Conservation (phyloP, 2,329 filamentous ascomycete species). For the Graphilbum fragrans region DNA sequence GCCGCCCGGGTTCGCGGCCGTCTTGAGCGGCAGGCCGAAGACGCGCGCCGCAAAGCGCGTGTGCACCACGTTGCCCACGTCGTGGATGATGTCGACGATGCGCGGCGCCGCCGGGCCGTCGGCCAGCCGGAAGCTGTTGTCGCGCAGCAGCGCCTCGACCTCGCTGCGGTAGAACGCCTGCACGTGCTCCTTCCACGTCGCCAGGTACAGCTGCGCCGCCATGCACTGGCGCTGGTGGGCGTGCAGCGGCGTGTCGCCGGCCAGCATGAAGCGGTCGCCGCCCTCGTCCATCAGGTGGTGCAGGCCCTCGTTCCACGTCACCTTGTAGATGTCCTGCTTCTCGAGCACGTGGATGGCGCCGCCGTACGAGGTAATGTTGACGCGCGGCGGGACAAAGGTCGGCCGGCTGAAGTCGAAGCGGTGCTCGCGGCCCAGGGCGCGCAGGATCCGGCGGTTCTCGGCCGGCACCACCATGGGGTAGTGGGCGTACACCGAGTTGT, state of each 20-base stretch:
- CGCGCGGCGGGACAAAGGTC: slow-evolving; percentile 29
- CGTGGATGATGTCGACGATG: slow-evolving; percentile 54
- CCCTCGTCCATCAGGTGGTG: slow-evolving; percentile 46
- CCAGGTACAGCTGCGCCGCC: slow-evolving; percentile 45
- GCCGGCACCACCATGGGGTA: slow-evolving; percentile 60
- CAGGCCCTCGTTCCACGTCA: slow-evolving; percentile 52
- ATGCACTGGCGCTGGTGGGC: slow-evolving; percentile 39
- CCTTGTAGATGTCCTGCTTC: slow-evolving; percentile 48
- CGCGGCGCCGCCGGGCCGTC: not conserved
- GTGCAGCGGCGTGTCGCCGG: slow-evolving; percentile 35
- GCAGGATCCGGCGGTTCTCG: slow-evolving; percentile 62
- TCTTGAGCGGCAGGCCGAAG: slow-evolving; percentile 44
- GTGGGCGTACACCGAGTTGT: slow-evolving; percentile 70
- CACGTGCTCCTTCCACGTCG: slow-evolving; percentile 49
- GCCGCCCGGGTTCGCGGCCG: not conserved
- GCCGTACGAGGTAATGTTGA: slow-evolving; percentile 48
- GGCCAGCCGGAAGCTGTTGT: slow-evolving; percentile 52
- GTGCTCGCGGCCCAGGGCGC: slow-evolving; percentile 51
- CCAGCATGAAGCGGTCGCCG: slow-evolving; percentile 43
- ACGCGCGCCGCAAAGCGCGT: slow-evolving; percentile 50
- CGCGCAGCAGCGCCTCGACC: slow-evolving; percentile 46
- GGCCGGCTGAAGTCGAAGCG: slow-evolving; percentile 61
- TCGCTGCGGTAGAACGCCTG: slow-evolving; percentile 56
- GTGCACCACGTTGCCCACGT: slow-evolving; percentile 56
- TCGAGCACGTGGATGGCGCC: slow-evolving; percentile 51